phyloP scores from a whole-genome alignment of 108 stramenopile species.

The Aurantiochytrium sp. region DNA sequence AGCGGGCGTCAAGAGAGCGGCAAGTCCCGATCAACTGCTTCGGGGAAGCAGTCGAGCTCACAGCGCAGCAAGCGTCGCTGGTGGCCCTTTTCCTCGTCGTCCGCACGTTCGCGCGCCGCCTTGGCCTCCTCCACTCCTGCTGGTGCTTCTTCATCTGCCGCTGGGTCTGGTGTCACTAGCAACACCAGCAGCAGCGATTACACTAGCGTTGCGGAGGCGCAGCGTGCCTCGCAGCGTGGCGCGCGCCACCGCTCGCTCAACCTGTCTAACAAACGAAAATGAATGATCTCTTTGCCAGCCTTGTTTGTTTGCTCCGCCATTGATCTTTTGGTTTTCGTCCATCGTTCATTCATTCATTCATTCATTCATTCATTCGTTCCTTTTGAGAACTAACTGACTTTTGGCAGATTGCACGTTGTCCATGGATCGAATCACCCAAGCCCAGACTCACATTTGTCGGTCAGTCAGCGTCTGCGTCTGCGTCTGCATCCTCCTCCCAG shows the following conservation, averaged over 20 bases:
- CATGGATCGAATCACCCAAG: too few species aligned
- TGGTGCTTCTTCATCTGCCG: neutral
- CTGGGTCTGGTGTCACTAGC: neutral
- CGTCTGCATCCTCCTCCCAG: too few species aligned
- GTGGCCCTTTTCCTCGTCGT: neutral
- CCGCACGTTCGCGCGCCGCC: neutral
- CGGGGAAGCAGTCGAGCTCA: neutral
- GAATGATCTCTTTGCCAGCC: neutral
- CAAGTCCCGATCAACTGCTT: neutral
- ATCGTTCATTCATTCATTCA: too few species aligned
- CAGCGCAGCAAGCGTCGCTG: neutral
- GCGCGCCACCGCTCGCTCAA: neutral
- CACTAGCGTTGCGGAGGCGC: too few species aligned
- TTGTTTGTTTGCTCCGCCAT: neutral
- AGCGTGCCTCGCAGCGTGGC: too few species aligned
- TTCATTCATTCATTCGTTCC: too few species aligned
- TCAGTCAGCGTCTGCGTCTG: too few species aligned
- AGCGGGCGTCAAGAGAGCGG: neutral
- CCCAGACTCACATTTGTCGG: too few species aligned
- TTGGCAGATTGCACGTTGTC: too few species aligned
- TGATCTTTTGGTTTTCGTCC: neutral
- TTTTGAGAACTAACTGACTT: too few species aligned
- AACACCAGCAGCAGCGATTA: too few species aligned
- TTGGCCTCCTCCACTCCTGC: neutral
- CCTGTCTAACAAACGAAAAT: neutral